Conservation (phyloP, 2,329 filamentous ascomycete species). For the Dactylonectria estremocensis region DNA sequence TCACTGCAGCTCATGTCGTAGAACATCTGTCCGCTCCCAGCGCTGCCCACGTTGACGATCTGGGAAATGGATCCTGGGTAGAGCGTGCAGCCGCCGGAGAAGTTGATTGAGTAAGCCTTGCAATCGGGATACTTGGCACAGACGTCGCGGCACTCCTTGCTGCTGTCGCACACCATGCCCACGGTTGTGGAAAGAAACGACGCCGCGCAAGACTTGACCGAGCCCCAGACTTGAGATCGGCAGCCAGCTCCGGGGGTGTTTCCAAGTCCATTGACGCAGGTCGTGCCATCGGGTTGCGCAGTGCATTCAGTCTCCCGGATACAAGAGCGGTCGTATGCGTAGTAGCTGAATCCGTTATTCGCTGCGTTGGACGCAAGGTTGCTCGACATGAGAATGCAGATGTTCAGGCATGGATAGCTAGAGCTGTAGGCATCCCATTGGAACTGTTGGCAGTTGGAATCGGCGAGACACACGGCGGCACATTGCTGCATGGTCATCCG, state of each 20-base stretch:
- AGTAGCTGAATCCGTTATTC: conserved; percentile 24
- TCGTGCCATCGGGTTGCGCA: conserved; percentile 23
- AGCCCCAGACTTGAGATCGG: conserved; percentile 30
- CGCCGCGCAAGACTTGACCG: conserved; percentile 38
- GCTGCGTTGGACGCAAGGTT: conserved; percentile 26
- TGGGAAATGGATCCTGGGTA: conserved; percentile 35
- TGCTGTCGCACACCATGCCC: conserved; percentile 21
- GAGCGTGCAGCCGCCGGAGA: conserved; percentile 33
- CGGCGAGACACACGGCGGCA: conserved; percentile 37
- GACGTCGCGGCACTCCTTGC: conserved; percentile 40
- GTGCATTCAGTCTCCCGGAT: conserved; percentile 32
- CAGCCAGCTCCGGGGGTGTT: conserved; percentile 34
- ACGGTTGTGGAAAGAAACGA: conserved; percentile 36
- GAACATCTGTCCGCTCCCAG: conserved; percentile 23
- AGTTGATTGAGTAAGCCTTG: conserved; percentile 41
- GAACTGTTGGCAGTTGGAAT: conserved; percentile 38
- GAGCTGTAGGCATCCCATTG: conserved; percentile 33
- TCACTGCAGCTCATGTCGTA: conserved; percentile 40
- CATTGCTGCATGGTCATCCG: conserved; percentile 39
- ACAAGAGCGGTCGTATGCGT: conserved; percentile 40
- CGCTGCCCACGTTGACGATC: conserved; percentile 22
- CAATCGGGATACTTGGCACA: conserved; percentile 41
- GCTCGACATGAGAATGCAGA: conserved; percentile 31
- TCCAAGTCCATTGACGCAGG: conserved; percentile 38
- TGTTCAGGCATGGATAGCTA: conserved; percentile 35